Evolutionary conservation across 768 basidiomycete genomes (phyloP), one percentile per base, ranked within the genome.

Genomic region (Infundibulicybe gibba): DNA sequence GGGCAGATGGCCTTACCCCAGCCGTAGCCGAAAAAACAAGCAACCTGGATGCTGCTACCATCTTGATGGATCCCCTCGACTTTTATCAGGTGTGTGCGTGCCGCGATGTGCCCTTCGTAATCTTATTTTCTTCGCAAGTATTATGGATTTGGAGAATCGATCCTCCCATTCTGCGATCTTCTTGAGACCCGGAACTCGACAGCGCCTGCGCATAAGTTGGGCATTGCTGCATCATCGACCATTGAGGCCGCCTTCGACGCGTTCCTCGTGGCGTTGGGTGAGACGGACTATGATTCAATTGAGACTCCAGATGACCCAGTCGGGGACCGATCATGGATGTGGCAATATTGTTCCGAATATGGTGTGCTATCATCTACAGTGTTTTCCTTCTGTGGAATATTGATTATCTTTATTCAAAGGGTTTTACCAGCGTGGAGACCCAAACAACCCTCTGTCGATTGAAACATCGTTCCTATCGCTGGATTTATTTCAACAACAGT

Each of bases 311-410:
- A 74, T 48, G 74, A 76, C 54, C 72, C 74, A 1, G 69, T 71
- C 0, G 52, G 57, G 42, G 75, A 75, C 45, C 56, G 54, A 38
- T 75, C 74, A 6, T 77, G 75, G 76, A 76, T 75, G 74, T 67
- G 75, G 64, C 75, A 78, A 50, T 76, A 76, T 48, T 77, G 74
- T 44, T 76, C 75, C 0, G 74, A 78, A 56, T 77, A 74, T 49
- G 76, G 75, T 72, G 13, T 14, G 57, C 40, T n/a, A 4, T 16
- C 19, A 33, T 9, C 41, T 32, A 3, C 14, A 32, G 8, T 4
- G 8, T 8, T 8, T 25, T 25, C 8, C 8, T 25, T 25, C 8
- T 25, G 25, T 25, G 4, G 25, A 25, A 3, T 25, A 25, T 8
- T 25, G 8, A 25, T 25, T 25, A 8, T 25, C 25, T 25, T 8